Percentiles rank a stretch among this genome's conserved stretches.
These are phyloP conservation scores for Senecio squalidus DNA, from an alignment of 140 eudicot genomes.

Conservation along the genomic window DNA sequence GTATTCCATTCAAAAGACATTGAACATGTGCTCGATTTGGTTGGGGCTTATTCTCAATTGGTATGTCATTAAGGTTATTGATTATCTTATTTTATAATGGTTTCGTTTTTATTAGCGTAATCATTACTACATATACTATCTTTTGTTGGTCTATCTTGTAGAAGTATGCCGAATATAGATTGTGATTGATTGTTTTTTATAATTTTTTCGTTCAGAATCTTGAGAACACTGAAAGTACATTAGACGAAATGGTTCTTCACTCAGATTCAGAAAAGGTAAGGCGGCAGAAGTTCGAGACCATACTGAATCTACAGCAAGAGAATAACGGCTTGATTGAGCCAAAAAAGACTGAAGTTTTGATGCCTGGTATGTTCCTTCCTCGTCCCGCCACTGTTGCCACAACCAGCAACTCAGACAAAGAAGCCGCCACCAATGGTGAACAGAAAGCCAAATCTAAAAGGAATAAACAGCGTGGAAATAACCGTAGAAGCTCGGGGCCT, in stretches of 20 bases:
- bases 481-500: slow-evolving; percentile 40
- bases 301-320: slow-evolving; percentile 62
- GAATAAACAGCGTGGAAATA: slow-evolving; percentile 25
- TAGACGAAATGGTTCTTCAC: slow-evolving; percentile 32
- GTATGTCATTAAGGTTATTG: slow-evolving; percentile 26
- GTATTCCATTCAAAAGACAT: slow-evolving; percentile 75
- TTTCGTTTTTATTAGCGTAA: background rate
- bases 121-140: background rate
- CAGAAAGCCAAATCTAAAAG: slow-evolving; percentile 13
- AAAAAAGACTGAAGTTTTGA: slow-evolving; percentile 55
- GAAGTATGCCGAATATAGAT: background rate
- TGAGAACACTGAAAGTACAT: slow-evolving; percentile 22
- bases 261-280: slow-evolving; percentile 58
- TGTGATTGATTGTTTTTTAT: slow-evolving; percentile 1
- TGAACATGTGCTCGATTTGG: slow-evolving; percentile 75
- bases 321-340: slow-evolving; percentile 77
- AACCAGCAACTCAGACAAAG: slow-evolving; percentile 7
- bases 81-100: background rate
- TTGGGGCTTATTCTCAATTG: slow-evolving; percentile 45
- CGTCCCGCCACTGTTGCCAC: slow-evolving; percentile 17
- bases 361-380: slow-evolving; percentile 73
- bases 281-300: slow-evolving; percentile 58
- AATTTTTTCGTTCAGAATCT: slow-evolving; percentile 32
- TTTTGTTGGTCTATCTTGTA: background rate
- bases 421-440: slow-evolving; percentile 20